phyloP scores from a whole-genome alignment of 306 rosid species.

The Senna siamea region DNA sequence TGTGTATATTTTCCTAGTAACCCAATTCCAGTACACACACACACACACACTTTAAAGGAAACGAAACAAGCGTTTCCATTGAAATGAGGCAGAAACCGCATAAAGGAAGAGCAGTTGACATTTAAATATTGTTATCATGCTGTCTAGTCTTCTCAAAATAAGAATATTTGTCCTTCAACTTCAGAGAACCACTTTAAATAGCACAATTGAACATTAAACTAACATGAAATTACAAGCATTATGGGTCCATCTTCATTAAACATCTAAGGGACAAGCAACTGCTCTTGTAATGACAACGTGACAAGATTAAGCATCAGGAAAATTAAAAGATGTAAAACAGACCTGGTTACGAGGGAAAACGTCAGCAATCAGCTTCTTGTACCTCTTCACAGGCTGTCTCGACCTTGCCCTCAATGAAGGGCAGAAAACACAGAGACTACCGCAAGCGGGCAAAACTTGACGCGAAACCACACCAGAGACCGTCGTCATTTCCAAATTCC shows the following conservation, averaged over 20 bases:
- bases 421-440: slow-evolving; percentile 85
- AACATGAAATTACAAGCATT: slow-evolving; percentile 15
- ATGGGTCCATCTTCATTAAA: slow-evolving; percentile 30
- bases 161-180: slow-evolving; percentile 29
- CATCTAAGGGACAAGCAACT: slow-evolving; percentile 4
- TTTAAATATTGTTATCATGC: neutral
- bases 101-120: slow-evolving; percentile 1
- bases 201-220: slow-evolving; percentile 27
- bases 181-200: slow-evolving; percentile 22
- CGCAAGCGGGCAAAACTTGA: slow-evolving; percentile 92
- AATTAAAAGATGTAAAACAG: slow-evolving; percentile 33
- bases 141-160: slow-evolving; percentile 22
- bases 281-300: slow-evolving; percentile 34
- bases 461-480: slow-evolving; percentile 91
- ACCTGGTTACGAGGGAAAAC: slow-evolving; percentile 93
- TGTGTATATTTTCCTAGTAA: neutral
- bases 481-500: slow-evolving; percentile 50
- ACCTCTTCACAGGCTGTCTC: slow-evolving; percentile 97
- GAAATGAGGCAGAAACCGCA: slow-evolving; percentile 3
- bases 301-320: slow-evolving; percentile 17
- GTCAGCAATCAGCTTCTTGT: slow-evolving; percentile 96
- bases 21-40: neutral
- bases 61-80: slow-evolving; percentile 22
- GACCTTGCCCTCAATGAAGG: slow-evolving; percentile 92
- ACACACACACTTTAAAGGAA: too few species aligned